Evolutionary conservation across 164 flowering plant genomes (phyloP), one percentile per base, ranked within the genome.

Genomic region (Echeveria elegans): DNA sequence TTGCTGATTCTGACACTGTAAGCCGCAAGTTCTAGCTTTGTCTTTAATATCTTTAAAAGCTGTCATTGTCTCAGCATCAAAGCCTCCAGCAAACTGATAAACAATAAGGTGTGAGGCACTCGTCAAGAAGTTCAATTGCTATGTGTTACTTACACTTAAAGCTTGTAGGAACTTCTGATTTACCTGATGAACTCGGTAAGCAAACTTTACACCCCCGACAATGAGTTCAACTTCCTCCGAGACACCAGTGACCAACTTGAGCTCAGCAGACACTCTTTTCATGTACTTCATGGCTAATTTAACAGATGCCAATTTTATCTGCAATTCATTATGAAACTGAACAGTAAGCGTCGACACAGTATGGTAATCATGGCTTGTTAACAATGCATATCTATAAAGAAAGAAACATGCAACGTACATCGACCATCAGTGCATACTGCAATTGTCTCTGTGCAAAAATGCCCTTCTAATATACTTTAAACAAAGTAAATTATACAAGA

Each of bases 161-260:
- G 37, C 32, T 26, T 2, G 29, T 26, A 53, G 1, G 30, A 19
- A 4, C 8, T 31, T 18, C 23, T 21, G 58, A 79, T 38, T 43
- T 63, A 90, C 97, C 98, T 93, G 97, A 77, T 93, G 98, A 56
- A 93, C 85, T 74, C 97, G 79, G 83, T 90, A 93, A 69, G 98
- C 98, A 83, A 90, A 93, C 76, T 97, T 82, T 62, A 90, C 98
- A 76, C 97, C 98, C 72, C 89, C 92, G 64, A 93, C 94, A 9
- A 88, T 81, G 89, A 90, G 86, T 65, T 88, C 87, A 68, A 88
- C 94, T 80, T 83, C 71, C 23, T 88, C 82, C 36, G 88, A 83
- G 67, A 88, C 96, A 70, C 86, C 86, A 26, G 85, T 81, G 73
- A 74, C 84, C 19, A 79, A 72, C 56, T 88, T 89, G 45, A 93